Percentiles rank a stretch among this genome's conserved stretches.
Evolutionary conservation across 2,329 filamentous ascomycete species (phyloP).

Genomic region (Venturia oleaginea): DNA sequence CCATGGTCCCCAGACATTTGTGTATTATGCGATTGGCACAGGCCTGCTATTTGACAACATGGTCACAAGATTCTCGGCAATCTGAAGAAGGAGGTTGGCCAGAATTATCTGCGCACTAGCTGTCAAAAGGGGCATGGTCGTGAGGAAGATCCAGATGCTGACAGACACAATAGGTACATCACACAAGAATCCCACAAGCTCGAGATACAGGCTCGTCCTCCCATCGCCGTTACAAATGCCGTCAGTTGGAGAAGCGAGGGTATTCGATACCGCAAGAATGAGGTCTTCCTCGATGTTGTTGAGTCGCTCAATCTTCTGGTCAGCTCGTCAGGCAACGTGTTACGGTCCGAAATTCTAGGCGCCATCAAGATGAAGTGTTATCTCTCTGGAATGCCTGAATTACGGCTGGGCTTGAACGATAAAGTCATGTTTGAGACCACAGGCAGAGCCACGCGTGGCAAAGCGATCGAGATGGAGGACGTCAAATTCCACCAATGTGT

Average conservation of each 20-base stretch:
- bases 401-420: conserved; percentile 90
- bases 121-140: too few relatives aligned
- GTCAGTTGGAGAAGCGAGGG: conserved; percentile 98
- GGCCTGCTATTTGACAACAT: not conserved
- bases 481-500: conserved; percentile 99
- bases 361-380: conserved; percentile 99
- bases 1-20: too few relatives aligned
- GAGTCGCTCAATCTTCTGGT: conserved; percentile 95
- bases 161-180: conserved; percentile 56
- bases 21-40: conserved; percentile 1
- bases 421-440: conserved; percentile 99
- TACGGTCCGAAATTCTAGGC: conserved; percentile 91
- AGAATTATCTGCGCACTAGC: not conserved
- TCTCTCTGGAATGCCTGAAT: conserved; percentile 92
- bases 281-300: conserved; percentile 95
- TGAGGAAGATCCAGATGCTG: conserved; percentile 1
- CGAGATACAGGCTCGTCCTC: conserved; percentile 88
- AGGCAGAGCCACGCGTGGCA: conserved; percentile 83
- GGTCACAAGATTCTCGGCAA: not conserved
- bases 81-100: not conserved
- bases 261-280: conserved; percentile 97
- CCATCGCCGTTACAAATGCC: conserved; percentile 96
- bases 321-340: conserved; percentile 85
- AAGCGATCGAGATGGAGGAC: conserved; percentile 99
- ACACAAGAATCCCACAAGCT: conserved; percentile 99